phyloP scores from a whole-genome alignment of 148 eudicot genomes.

The Chenopodium suecicum region DNA sequence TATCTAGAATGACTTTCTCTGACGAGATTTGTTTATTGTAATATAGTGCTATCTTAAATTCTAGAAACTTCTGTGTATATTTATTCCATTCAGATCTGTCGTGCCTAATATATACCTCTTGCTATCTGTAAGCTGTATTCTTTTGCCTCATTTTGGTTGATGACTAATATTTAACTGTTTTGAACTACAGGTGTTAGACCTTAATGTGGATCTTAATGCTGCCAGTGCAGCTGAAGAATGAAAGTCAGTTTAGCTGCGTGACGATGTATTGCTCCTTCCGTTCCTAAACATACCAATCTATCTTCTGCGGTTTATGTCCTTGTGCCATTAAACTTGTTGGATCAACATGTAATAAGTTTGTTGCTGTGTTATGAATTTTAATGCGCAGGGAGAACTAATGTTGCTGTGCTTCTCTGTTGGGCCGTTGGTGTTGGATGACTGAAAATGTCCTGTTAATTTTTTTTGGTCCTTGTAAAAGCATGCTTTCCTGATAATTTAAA shows the following conservation, averaged over 20 bases:
- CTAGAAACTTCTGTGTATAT: neutral
- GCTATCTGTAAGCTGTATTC: neutral
- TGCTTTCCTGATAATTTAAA: neutral
- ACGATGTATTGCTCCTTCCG: slow-evolving; percentile 7
- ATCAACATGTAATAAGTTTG: slow-evolving; percentile 10
- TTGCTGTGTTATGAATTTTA: neutral
- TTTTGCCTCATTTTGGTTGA: neutral
- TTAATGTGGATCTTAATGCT: slow-evolving; percentile 86
- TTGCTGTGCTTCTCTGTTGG: slow-evolving; percentile 2
- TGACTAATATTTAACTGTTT: neutral
- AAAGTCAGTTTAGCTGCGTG: slow-evolving; percentile 18
- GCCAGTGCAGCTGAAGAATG: slow-evolving; percentile 99
- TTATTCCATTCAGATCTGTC: neutral
- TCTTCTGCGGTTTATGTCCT: neutral
- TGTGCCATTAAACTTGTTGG: neutral
- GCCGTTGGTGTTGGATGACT: neutral
- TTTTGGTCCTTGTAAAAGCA: neutral
- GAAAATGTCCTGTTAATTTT: neutral
- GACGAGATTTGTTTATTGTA: neutral
- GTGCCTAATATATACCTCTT: neutral
- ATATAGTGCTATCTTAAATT: neutral
- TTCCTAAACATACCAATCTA: slow-evolving; percentile 10
- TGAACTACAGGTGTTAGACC: slow-evolving; percentile 65
- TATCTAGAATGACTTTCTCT: neutral
- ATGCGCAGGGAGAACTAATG: slow-evolving; percentile 9